Conservation (phyloP, 2,329 filamentous ascomycete species). For the Fusarium sp. region DNA sequence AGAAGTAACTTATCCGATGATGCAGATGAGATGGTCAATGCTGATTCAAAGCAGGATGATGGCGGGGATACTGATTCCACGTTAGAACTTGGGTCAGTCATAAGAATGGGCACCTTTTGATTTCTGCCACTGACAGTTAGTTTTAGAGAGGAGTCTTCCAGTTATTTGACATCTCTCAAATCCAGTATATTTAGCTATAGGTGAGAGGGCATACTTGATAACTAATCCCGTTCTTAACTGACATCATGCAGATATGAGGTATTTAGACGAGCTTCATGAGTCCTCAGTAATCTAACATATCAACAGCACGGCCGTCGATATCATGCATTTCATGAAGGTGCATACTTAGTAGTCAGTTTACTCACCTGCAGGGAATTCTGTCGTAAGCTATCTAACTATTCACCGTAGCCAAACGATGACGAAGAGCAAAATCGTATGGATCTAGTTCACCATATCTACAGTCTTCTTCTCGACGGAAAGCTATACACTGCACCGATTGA, state of each 20-base stretch:
- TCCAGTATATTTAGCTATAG: slow-evolving; percentile 33
- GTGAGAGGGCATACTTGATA: background rate
- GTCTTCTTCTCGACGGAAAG: slow-evolving; percentile 20
- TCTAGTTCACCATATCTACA: slow-evolving; percentile 32
- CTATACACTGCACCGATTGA: slow-evolving; percentile 25
- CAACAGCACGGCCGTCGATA: slow-evolving; percentile 35
- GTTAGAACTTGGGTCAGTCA: background rate
- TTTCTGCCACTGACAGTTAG: background rate
- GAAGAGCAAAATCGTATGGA: slow-evolving; percentile 35
- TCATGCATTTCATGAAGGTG: slow-evolving; percentile 34
- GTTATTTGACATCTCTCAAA: slow-evolving; percentile 24
- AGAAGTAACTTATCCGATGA: background rate
- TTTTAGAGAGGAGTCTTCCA: slow-evolving; percentile 8
- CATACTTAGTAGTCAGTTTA: slow-evolving; percentile 11
- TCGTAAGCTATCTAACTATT: accelerated
- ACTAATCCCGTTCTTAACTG: accelerated
- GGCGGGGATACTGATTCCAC: slow-evolving; percentile 5
- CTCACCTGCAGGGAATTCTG: accelerated
- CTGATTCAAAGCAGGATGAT: background rate
- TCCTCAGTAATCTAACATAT: background rate
- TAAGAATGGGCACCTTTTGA: accelerated
- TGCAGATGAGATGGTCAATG: accelerated
- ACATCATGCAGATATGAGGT: slow-evolving; percentile 23
- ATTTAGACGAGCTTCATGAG: accelerated
- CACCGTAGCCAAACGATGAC: slow-evolving; percentile 25